Conservation (phyloP, 345 rosid genomes). For the Salix purpurea region DNA sequence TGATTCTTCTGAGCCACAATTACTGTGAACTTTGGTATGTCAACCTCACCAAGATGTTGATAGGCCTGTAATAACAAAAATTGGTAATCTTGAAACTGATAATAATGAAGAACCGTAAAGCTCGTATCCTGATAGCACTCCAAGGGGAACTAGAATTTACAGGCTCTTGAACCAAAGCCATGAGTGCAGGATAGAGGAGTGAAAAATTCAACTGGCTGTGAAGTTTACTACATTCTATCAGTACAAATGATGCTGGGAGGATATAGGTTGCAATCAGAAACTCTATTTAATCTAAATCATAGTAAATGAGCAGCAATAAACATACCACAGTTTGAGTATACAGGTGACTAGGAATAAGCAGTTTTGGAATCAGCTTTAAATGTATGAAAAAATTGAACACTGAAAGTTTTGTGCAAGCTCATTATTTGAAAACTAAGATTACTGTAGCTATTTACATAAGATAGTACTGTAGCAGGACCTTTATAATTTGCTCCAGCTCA, state of each 20-base stretch:
- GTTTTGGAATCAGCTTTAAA: neutral
- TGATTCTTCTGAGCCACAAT: slow-evolving; percentile 89
- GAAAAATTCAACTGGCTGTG: neutral
- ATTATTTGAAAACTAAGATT: neutral
- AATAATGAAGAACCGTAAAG: neutral
- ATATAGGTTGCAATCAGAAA: neutral
- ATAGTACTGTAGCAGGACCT: slow-evolving; percentile 36
- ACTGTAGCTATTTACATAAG: neutral
- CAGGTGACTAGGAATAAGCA: no score
- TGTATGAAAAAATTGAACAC: neutral
- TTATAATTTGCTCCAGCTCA: slow-evolving; percentile 74
- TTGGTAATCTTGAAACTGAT: neutral
- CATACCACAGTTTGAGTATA: no score
- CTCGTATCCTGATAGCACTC: neutral
- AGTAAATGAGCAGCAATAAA: neutral
- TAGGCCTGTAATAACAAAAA: slow-evolving; percentile 55
- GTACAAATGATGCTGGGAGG: neutral
- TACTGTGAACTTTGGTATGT: slow-evolving; percentile 69
- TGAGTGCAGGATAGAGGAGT: neutral
- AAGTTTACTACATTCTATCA: no score
- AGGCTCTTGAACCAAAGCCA: neutral
- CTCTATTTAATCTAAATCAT: neutral
- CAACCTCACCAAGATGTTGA: slow-evolving; percentile 52
- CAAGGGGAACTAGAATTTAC: neutral
- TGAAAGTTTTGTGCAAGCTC: neutral